A percentile compares a stretch with the other conserved stretches of the same genome.
phyloP scores from a whole-genome alignment of 1,284 basidiomycete species.

The Sporisorium graminicola region DNA sequence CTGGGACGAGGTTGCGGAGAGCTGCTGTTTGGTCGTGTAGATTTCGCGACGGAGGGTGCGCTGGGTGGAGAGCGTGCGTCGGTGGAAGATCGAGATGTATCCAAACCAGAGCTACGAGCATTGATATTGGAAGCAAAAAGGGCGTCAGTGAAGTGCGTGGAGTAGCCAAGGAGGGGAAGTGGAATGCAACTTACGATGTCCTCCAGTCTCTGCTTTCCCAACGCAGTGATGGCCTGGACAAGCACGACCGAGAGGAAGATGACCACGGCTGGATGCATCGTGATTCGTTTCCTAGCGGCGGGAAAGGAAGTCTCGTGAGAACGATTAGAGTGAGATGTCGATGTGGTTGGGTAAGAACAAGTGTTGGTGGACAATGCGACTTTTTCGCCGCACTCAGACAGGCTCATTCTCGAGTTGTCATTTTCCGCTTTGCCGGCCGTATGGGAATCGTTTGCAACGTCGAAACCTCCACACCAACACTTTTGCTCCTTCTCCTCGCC shows the following conservation, averaged over 20 bases:
- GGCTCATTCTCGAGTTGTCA: background rate
- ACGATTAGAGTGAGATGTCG: background rate
- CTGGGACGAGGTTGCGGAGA: slow-evolving; percentile 90
- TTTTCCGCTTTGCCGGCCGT: slow-evolving; percentile 40
- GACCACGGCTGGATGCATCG: slow-evolving; percentile 61
- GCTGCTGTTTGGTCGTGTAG: slow-evolving; percentile 81
- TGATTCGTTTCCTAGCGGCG: background rate
- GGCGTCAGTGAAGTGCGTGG: slow-evolving; percentile 2
- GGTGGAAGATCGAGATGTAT: slow-evolving; percentile 47
- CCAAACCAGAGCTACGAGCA: slow-evolving; percentile 27
- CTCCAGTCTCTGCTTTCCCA: slow-evolving; percentile 52
- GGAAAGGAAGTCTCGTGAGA: background rate
- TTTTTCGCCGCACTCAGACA: no score
- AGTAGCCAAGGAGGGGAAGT: no score
- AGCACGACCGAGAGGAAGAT: slow-evolving; percentile 51
- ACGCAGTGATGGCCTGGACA: slow-evolving; percentile 32
- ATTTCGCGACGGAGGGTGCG: slow-evolving; percentile 53
- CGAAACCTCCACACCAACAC: slow-evolving; percentile 32
- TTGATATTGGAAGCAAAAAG: background rate
- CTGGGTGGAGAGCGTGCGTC: slow-evolving; percentile 38
- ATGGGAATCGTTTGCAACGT: background rate
- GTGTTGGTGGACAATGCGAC: slow-evolving; percentile 25
- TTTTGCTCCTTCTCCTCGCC: slow-evolving; percentile 1
- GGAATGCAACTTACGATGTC: slow-evolving; percentile 25
- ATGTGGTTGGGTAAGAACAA: background rate